phyloP scores from a whole-genome alignment of 1,139 yeast species.

The Hyphopichia fennica region DNA sequence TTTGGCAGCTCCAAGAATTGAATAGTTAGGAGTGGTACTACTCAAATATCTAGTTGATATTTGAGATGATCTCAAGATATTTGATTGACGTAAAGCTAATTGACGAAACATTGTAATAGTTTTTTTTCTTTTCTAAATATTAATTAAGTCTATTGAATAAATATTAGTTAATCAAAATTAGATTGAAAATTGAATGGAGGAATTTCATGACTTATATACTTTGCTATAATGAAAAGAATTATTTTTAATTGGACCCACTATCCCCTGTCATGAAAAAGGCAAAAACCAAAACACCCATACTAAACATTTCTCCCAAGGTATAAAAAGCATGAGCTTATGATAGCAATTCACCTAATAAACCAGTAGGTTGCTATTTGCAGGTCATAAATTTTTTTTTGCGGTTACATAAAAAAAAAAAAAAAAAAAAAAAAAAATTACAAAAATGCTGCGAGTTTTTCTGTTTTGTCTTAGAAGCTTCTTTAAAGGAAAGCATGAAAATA shows the following conservation, averaged over 20 bases:
- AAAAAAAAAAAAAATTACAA: no score
- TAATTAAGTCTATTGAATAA: no score
- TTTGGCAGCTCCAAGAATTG: conserved; percentile 37
- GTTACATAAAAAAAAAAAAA: neutral
- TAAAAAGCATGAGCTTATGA: conserved; percentile 1
- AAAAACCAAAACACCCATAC: no score
- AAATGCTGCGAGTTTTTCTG: neutral
- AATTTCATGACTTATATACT: no score
- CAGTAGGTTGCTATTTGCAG: neutral
- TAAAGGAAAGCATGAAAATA: no score
- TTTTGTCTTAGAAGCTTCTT: neutral
- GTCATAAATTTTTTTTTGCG: neutral
- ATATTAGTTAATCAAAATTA: no score
- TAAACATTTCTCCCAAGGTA: no score
- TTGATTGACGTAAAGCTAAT: conserved; percentile 10
- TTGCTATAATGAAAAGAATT: neutral
- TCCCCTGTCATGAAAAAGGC: neutral
- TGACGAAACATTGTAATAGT: conserved; percentile 17
- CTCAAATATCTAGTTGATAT: conserved; percentile 4
- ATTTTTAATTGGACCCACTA: neutral
- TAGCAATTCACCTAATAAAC: conserved; percentile 2
- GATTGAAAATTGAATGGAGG: neutral
- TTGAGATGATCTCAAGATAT: conserved; percentile 5
- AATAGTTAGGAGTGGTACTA: conserved; percentile 14
- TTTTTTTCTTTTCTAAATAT: no score